Conservation (phyloP, 768 basidiomycete species). For the Sporobolomyces roseus region DNA sequence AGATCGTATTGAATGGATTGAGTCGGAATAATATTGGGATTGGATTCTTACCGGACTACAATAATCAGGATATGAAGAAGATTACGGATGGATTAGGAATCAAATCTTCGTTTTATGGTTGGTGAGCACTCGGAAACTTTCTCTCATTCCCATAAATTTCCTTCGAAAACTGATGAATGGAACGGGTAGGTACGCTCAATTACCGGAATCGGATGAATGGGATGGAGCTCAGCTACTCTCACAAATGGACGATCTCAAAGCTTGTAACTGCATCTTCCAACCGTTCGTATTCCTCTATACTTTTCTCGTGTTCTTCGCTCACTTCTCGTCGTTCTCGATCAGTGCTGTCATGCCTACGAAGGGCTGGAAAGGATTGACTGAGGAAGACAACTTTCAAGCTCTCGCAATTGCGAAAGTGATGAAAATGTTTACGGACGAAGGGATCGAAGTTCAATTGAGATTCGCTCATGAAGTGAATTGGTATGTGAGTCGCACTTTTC, state of each 20-base stretch:
- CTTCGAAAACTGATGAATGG: too few relatives aligned
- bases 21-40: constrained; percentile 29
- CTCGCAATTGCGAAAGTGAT: constrained; percentile 44
- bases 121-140: too few relatives aligned
- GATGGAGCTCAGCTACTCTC: constrained; percentile 17
- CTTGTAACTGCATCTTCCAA: constrained; percentile 34
- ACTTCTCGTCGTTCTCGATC: background rate
- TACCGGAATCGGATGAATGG: constrained; percentile 25
- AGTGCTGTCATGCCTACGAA: constrained; percentile 38
- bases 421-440: constrained; percentile 46
- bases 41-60: constrained; percentile 31
- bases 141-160: too few relatives aligned
- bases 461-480: constrained; percentile 38
- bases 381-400: constrained; percentile 40
- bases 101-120: constrained; percentile 20
- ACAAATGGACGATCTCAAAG: constrained; percentile 33
- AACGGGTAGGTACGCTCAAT: constrained; percentile 34
- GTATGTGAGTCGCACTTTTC: background rate
- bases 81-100: constrained; percentile 19
- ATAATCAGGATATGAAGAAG: constrained; percentile 11
- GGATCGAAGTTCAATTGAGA: constrained; percentile 44
- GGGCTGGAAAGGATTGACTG: constrained; percentile 41
- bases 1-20: constrained; percentile 4
- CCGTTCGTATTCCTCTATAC: too few relatives aligned
- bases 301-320: background rate